Evolutionary conservation across 2,329 filamentous ascomycete species (phyloP), one percentile per base, ranked within the genome.

Genomic region (Aureobasidium sp.): DNA sequence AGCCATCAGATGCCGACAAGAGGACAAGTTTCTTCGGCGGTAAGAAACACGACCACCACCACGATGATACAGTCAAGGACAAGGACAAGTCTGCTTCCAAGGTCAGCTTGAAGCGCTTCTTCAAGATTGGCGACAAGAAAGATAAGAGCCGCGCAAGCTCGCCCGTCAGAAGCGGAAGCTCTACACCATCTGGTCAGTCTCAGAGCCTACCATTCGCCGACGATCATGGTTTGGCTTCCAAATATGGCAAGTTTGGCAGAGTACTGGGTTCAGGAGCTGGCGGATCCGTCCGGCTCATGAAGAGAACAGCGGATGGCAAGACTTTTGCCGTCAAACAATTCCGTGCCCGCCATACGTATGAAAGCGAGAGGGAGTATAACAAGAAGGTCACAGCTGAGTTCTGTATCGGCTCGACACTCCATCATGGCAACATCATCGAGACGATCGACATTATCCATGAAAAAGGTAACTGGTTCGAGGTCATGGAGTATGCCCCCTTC

Each of bases 241-340:
- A 93, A 71, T 99, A 97, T 73, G 94, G 94, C 50, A 97, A 97
- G 72, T 88, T 99, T 66, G 94, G 93, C 63, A 94, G 90, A 72
- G 90, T 97, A 0, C 82, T 99, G 13, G 94, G 94, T 5, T 93
- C 93, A 32, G 94, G 94, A 29, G 94, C 94, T 32, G 94, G 94
- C 56, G 94, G 94, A 29, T 97, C 93, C 0, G 94, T 99, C 17
- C 85, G 93, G 66, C 77, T 99, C 56, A 91, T 99, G 87, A 97
- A 94, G 78, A 85, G 94, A 65, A 93, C 87, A 70, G 92, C 90
- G 66, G 94, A 99, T 71, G 89, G 89, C 29, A 91, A 90, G 7
- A 94, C 95, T 0, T 99, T 99, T 75, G 94, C 94, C 1, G 94
- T 97, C 59, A 99, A 99, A 76, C 93, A 99, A 72, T 99, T 99